These are phyloP conservation scores for Diospyros kaki DNA, from an alignment of 148 eudicot genomes.

Conservation along the genomic window DNA sequence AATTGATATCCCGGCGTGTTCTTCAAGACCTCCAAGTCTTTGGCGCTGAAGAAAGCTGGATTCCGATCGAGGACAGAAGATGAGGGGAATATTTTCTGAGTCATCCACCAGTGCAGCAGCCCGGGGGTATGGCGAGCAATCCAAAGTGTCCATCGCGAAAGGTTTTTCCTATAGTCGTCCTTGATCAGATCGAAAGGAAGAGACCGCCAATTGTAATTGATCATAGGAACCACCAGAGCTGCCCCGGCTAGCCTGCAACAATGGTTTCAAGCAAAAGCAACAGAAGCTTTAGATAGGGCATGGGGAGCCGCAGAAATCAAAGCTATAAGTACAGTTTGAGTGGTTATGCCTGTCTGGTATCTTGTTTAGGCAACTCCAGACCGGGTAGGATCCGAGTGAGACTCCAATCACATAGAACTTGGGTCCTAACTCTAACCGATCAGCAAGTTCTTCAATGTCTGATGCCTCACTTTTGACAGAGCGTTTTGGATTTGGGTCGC, in stretches of 20 bases:
- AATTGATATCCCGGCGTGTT: conserved; percentile 58
- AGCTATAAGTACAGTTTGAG: background rate
- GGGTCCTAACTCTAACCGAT: conserved; percentile 47
- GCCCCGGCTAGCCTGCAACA: conserved; percentile 64
- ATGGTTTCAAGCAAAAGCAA: background rate
- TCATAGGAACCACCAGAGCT: conserved; percentile 55
- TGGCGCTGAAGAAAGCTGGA: conserved; percentile 43
- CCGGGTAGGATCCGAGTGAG: conserved; percentile 49
- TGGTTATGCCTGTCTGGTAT: conserved; percentile 50
- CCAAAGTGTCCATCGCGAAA: conserved; percentile 36
- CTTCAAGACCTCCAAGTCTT: conserved; percentile 60
- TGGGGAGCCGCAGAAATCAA: conserved; percentile 28
- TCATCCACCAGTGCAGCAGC: conserved; percentile 75
- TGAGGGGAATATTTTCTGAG: conserved; percentile 58
- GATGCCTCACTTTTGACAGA: conserved; percentile 44
- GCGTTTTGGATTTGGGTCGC: conserved; percentile 59
- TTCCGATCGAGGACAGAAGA: conserved; percentile 49
- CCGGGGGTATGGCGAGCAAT: conserved; percentile 46
- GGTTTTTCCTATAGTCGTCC: conserved; percentile 51
- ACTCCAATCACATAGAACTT: conserved; percentile 61
- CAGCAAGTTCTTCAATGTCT: conserved; percentile 61
- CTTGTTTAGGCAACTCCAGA: conserved; percentile 52
- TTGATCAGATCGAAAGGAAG: conserved; percentile 46
- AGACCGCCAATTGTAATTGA: conserved; percentile 72
- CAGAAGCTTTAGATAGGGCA: background rate